Percentiles rank a stretch among this genome's conserved stretches.
These are phyloP conservation scores for Fusarium piperis DNA, from an alignment of 2,329 filamentous ascomycete genomes.

Conservation along the genomic window DNA sequence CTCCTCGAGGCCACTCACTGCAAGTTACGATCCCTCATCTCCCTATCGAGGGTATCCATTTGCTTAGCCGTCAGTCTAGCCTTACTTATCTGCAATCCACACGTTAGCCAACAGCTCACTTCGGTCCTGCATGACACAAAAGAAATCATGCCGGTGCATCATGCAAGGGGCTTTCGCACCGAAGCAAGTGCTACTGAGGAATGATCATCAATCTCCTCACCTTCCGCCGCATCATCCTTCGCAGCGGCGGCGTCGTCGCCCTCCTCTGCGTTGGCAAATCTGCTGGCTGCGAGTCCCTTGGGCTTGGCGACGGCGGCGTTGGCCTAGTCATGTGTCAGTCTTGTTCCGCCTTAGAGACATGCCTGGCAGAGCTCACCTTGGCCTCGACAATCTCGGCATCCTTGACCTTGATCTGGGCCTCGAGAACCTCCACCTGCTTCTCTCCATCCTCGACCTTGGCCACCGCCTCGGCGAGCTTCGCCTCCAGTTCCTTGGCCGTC, in stretches of 20 bases:
- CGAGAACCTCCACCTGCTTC: conserved; percentile 59
- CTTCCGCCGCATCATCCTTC: conserved; percentile 58
- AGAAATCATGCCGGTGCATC: conserved; percentile 46
- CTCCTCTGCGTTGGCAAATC: conserved; percentile 58
- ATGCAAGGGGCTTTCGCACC: conserved; percentile 67
- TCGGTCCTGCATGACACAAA: conserved; percentile 26
- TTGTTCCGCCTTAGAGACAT: neutral
- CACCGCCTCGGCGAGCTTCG: conserved; percentile 58
- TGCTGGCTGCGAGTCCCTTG: conserved; percentile 65
- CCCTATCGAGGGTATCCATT: conserved; percentile 63
- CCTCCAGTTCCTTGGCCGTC: conserved; percentile 62
- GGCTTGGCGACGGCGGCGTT: conserved; percentile 54
- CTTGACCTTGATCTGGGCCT: conserved; percentile 69
- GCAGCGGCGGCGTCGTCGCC: conserved; percentile 48
- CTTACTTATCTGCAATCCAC: conserved; percentile 53
- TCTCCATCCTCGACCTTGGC: conserved; percentile 57
- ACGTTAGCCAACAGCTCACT: conserved; percentile 30
- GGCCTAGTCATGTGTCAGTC: conserved; percentile 48
- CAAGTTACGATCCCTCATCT: conserved; percentile 65
- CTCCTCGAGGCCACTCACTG: conserved; percentile 49
- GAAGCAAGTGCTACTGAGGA: conserved; percentile 73
- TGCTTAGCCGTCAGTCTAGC: conserved; percentile 58
- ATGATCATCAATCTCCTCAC: conserved; percentile 70
- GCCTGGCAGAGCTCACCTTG: conserved; percentile 55
- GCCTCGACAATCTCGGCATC: conserved; percentile 71